Conservation (phyloP, 495 filamentous ascomycete species). For the Lasiosphaeria ovina region DNA sequence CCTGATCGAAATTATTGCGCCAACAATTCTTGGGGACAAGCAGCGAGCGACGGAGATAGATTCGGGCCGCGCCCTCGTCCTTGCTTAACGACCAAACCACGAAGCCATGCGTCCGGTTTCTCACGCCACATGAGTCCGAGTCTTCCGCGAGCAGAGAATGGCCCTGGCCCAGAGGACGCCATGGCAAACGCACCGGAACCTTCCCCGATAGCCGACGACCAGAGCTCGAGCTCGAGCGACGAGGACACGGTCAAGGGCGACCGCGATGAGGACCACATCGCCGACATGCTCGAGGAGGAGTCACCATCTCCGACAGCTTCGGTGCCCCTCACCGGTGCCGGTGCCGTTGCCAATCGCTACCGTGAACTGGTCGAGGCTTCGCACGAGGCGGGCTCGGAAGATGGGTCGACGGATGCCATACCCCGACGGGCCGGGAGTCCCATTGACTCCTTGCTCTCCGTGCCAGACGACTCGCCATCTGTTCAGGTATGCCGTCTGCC, state of each 20-base stretch:
- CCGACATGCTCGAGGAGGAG: conserved; percentile 42
- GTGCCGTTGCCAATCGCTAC: conserved; percentile 46
- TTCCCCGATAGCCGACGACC: conserved; percentile 24
- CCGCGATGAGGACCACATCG: conserved; percentile 39
- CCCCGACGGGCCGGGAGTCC: conserved; percentile 45
- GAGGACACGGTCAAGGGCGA: conserved; percentile 46
- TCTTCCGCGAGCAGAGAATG: conserved; percentile 47
- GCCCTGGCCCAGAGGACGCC: conserved; percentile 32
- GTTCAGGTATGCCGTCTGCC: conserved; percentile 61
- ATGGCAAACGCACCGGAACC: conserved; percentile 45
- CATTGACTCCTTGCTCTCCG: conserved; percentile 57
- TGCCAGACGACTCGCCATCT: conserved; percentile 87
- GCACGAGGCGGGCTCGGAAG: conserved; percentile 45
- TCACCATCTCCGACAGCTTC: conserved; percentile 23
- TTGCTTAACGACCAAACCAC: not conserved
- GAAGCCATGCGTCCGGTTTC: conserved; percentile 34
- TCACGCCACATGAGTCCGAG: conserved; percentile 49
- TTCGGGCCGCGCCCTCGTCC: no score
- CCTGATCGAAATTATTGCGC: not conserved
- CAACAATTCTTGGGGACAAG: not conserved
- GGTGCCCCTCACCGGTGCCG: conserved; percentile 28
- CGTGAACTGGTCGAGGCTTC: conserved; percentile 39
- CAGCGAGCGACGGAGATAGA: no score
- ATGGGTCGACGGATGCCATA: conserved; percentile 43
- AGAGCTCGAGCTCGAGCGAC: conserved; percentile 43